A percentile compares a stretch with the other conserved stretches of the same genome.
Evolutionary conservation across 2,329 filamentous ascomycete genomes (phyloP).

Genomic region (Cladosporium oxysporum): DNA sequence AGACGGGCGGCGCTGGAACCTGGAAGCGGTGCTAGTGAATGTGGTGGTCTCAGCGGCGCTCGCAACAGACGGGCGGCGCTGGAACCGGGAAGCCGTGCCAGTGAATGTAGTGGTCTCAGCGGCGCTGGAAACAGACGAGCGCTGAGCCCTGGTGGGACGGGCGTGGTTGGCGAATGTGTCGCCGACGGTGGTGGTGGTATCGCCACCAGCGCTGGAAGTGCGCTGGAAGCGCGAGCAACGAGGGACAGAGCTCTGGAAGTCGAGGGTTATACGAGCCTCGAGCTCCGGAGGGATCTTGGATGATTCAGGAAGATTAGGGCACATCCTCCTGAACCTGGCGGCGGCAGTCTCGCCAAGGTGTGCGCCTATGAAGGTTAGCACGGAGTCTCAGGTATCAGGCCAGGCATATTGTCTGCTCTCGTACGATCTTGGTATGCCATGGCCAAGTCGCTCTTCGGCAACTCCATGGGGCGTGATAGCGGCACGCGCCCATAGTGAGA

Average conservation of each 20-base stretch:
- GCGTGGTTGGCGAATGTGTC: background rate
- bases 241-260: background rate
- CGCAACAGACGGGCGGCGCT: background rate
- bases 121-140: background rate
- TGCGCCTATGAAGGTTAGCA: background rate
- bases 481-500: background rate
- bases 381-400: background rate
- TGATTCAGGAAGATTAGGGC: background rate
- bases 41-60: slow-evolving; percentile 5
- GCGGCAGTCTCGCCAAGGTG: background rate
- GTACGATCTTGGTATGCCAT: background rate
- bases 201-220: background rate
- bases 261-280: background rate
- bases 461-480: background rate
- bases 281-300: background rate
- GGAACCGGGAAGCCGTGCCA: background rate
- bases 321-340: background rate
- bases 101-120: slow-evolving; percentile 2
- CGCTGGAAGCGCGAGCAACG: slow-evolving; percentile 2
- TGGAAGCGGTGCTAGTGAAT: background rate
- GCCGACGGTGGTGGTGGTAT: background rate
- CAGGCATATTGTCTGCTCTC: background rate
- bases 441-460: background rate
- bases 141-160: background rate
- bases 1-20: background rate